Evolutionary conservation across 306 rosid genomes (phyloP), one percentile per base, ranked within the genome.

Genomic region (Spatholobus suberectus): DNA sequence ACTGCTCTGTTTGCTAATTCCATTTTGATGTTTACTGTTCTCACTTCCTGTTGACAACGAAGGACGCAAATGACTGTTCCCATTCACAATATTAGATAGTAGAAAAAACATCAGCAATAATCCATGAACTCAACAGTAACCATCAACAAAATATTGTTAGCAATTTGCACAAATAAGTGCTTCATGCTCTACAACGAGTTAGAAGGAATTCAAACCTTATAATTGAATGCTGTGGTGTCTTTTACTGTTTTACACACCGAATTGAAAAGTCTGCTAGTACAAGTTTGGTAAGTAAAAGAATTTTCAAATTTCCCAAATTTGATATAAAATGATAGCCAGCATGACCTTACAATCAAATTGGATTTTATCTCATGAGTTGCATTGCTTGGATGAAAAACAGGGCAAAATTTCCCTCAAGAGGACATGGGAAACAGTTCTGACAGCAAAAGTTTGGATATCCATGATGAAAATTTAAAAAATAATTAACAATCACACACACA

Each of bases 1-100:
- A 91, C 90, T 23, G 93, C 91, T 90, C 86, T 94, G 86, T 96
- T 98, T 6, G 97, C 94, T 74, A 90, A 73, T 83, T 96, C 97
- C 98, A 96, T 96, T 70, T 78, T 44, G 83, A 61, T 63, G 70
- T 18, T 82, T 43, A 34, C 35, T 32, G 72, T 71, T 84, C 79
- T 76, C 71, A 41, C 76, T 59, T 76, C 90, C 98, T 93, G 89
- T 57, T 21, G 57, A 73, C 61, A 81, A 44, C 41, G 41, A 82
- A 75, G 54, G 29, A 46, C 70, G 81, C 32, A 52, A 27, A 76
- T 86, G 67, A 76, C 47, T 72, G n/a, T 23, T 47, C 32, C 35
- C 20, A 6, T 40, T 66, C 41, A 27, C 38, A 73, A 57, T 51
- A 65, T 51, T 72, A 38, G 74, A 83, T 52, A 37, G 14, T 41